Evolutionary conservation across 352 stramenopile genomes (phyloP).

Genomic region (Pythium dissotocum): DNA sequence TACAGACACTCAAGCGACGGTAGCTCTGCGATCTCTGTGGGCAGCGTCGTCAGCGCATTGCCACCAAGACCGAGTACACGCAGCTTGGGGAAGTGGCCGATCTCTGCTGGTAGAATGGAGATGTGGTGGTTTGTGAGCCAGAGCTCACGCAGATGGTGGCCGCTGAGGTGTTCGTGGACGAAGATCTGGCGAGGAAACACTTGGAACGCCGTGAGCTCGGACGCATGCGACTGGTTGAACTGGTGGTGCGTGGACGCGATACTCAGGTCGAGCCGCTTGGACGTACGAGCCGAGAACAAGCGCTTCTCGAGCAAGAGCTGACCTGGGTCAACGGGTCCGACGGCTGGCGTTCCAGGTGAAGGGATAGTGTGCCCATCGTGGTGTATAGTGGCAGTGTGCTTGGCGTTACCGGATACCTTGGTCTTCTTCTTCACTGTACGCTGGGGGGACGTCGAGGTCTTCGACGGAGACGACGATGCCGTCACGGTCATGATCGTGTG

Average conservation of each 20-base stretch:
- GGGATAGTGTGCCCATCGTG: background rate
- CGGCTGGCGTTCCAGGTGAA: background rate
- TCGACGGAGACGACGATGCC: background rate
- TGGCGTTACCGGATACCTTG: background rate
- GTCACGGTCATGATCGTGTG: background rate
- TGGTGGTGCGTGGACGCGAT: constrained; percentile 11
- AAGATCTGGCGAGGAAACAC: constrained; percentile 47
- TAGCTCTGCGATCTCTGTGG: constrained; percentile 38
- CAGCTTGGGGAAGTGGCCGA: constrained; percentile 45
- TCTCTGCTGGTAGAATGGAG: constrained; percentile 41
- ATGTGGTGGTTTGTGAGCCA: constrained; percentile 73
- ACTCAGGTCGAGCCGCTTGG: constrained; percentile 47
- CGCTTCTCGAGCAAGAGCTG: constrained; percentile 32
- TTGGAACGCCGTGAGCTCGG: constrained; percentile 22
- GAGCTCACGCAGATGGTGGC: constrained; percentile 47
- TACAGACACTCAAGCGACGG: constrained; percentile 52
- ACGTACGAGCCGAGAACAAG: constrained; percentile 28
- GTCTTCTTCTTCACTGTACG: background rate
- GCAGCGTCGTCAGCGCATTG: constrained; percentile 53
- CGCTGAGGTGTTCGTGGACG: constrained; percentile 31
- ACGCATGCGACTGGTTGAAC: background rate
- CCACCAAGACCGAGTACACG: constrained; percentile 58
- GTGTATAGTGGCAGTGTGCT: background rate
- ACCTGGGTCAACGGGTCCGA: background rate
- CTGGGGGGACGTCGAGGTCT: background rate